phyloP scores from a whole-genome alignment of 108 stramenopile genomes.

The Fistulifera pelliculosa region DNA sequence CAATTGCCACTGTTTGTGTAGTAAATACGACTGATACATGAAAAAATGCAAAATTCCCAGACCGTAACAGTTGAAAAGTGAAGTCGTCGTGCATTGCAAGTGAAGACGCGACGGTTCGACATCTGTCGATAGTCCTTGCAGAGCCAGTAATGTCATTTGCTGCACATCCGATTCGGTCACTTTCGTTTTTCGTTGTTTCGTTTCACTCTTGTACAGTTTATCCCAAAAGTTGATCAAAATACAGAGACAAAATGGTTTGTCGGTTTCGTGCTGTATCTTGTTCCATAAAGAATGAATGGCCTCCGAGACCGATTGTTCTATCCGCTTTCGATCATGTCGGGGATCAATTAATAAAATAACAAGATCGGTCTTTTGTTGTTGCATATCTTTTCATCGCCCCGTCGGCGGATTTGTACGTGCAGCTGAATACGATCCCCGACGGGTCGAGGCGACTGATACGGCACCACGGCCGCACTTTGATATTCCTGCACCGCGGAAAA shows the following conservation, averaged over 20 bases:
- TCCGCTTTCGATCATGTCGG: conserved; percentile 2
- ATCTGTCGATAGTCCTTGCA: conserved; percentile 2
- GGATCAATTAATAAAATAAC: conserved; percentile 22
- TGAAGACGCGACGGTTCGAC: conserved; percentile 6
- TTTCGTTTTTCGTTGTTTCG: not conserved
- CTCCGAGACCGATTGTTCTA: not conserved
- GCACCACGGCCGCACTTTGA: conserved; percentile 13
- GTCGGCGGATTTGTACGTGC: conserved; percentile 31
- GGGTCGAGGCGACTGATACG: conserved; percentile 21
- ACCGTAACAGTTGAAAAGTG: conserved; percentile 40
- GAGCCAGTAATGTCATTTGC: not conserved
- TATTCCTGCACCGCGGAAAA: conserved; percentile 13
- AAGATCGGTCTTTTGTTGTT: conserved; percentile 17
- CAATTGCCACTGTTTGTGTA: conserved; percentile 19
- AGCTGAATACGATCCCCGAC: not conserved
- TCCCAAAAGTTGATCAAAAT: conserved; percentile 44
- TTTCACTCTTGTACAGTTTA: conserved; percentile 7
- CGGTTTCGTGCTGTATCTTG: not conserved
- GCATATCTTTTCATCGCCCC: conserved; percentile 6
- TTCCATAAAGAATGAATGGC: not conserved
- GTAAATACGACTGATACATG: conserved; percentile 40
- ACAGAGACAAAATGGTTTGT: conserved; percentile 25
- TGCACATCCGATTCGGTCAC: conserved; percentile 1
- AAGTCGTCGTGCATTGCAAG: conserved; percentile 5
- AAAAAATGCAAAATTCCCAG: conserved; percentile 33